Conservation (phyloP, 75 land plant genomes). For the Cunninghamia lanceolata region DNA sequence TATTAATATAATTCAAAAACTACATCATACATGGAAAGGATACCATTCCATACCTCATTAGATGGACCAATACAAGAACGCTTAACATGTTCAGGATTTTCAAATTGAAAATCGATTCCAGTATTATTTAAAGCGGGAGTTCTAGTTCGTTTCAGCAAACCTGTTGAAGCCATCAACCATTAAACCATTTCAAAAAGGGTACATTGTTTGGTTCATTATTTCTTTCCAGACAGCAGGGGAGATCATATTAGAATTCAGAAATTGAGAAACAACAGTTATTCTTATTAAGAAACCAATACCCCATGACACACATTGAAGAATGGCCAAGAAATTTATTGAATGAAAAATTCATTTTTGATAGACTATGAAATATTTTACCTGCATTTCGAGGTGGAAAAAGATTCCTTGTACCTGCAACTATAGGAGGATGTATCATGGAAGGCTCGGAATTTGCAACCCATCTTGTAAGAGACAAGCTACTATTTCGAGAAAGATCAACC, state of each 20-base stretch:
- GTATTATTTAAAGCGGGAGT: conserved; percentile 42
- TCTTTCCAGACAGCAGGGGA: not conserved
- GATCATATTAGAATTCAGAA: not conserved
- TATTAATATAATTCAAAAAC: too few relatives aligned
- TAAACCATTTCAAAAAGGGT: too few relatives aligned
- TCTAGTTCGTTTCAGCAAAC: conserved; percentile 60
- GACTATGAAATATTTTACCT: too few relatives aligned
- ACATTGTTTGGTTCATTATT: not conserved
- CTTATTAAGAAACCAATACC: too few relatives aligned
- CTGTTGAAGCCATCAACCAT: too few relatives aligned
- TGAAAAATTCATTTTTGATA: too few relatives aligned
- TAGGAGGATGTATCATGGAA: too few relatives aligned
- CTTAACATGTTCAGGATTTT: conserved; percentile 62
- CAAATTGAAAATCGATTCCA: conserved; percentile 49
- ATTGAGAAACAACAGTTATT: too few relatives aligned
- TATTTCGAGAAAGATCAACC: not conserved
- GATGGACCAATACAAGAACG: conserved; percentile 30
- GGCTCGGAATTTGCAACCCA: conserved; percentile 82
- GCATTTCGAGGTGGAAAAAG: too few relatives aligned
- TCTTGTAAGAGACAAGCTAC: conserved; percentile 29
- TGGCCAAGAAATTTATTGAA: too few relatives aligned
- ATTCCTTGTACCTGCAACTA: too few relatives aligned
- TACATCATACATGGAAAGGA: not conserved
- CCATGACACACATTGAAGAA: too few relatives aligned
- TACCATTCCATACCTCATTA: not conserved